Evolutionary conservation across 768 basidiomycete genomes (phyloP).

Genomic region (Neoboletus brunneissimus): DNA sequence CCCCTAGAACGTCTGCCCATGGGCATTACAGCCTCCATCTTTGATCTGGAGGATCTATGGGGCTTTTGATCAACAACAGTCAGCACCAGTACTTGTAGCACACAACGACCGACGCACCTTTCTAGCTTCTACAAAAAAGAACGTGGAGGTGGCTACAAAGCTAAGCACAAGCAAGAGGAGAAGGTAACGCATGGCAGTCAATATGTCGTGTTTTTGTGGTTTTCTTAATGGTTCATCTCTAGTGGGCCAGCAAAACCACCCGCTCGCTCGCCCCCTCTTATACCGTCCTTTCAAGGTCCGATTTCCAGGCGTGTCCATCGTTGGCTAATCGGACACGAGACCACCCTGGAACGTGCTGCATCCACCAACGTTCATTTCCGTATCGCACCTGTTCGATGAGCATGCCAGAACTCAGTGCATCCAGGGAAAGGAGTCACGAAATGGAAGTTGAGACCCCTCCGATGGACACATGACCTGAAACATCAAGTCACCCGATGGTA

Average conservation of each 20-base stretch:
- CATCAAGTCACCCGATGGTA: not conserved
- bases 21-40: not conserved
- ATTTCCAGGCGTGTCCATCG: not conserved
- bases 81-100: not conserved
- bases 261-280: conserved; percentile 17
- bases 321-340: conserved; percentile 16
- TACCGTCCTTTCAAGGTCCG: conserved; percentile 27
- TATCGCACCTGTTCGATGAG: conserved; percentile 1
- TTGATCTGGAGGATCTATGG: conserved; percentile 15
- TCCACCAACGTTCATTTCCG: conserved; percentile 23
- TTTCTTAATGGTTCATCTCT: conserved; percentile 29
- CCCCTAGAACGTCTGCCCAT: conserved; percentile 7
- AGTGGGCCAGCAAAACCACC: conserved; percentile 21
- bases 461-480: conserved; percentile 3
- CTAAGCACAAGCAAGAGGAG: conserved; percentile 29
- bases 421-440: conserved; percentile 5
- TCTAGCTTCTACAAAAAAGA: conserved; percentile 31
- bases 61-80: conserved; percentile 16
- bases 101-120: conserved; percentile 18
- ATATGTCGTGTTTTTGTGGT: not conserved
- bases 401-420: conserved; percentile 1
- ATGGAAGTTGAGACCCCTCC: conserved; percentile 16
- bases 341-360: conserved; percentile 25
- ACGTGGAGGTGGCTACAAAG: conserved; percentile 28
- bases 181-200: conserved; percentile 24